These are phyloP conservation scores for Colletotrichum magnum DNA, from an alignment of 2,329 filamentous ascomycete species.

Conservation along the genomic window DNA sequence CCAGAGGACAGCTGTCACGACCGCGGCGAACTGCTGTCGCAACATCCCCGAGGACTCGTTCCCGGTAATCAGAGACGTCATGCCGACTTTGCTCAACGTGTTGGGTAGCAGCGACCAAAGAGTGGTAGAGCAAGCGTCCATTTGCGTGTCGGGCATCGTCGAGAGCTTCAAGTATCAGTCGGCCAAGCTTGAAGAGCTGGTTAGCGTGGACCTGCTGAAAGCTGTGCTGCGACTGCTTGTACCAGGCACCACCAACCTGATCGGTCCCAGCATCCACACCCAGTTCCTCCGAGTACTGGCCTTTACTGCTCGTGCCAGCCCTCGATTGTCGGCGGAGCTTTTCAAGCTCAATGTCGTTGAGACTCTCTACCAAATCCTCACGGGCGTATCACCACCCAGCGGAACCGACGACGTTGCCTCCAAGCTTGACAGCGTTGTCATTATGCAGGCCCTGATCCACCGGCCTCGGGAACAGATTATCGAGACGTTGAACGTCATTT, in stretches of 20 bases:
- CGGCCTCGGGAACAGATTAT: constrained; percentile 95
- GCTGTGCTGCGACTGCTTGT: constrained; percentile 89
- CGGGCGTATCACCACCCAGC: constrained; percentile 90
- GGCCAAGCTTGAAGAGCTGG: constrained; percentile 90
- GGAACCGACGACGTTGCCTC: constrained; percentile 83
- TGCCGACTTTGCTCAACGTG: constrained; percentile 94
- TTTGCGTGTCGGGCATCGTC: constrained; percentile 95
- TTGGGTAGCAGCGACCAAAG: constrained; percentile 93
- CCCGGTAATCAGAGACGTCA: constrained; percentile 90
- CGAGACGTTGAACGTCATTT: constrained; percentile 97
- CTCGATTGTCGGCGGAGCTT: constrained; percentile 87
- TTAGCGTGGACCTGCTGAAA: constrained; percentile 88
- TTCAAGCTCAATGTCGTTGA: constrained; percentile 98
- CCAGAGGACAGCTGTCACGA: constrained; percentile 95
- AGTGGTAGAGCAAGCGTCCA: constrained; percentile 95
- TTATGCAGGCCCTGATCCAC: constrained; percentile 98
- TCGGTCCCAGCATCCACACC: constrained; percentile 94
- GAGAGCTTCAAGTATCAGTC: constrained; percentile 96
- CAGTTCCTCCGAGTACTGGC: constrained; percentile 94
- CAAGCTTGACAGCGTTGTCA: constrained; percentile 95
- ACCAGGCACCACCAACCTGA: constrained; percentile 95
- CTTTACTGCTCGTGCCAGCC: constrained; percentile 91
- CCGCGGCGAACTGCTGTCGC: constrained; percentile 97
- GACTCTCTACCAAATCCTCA: constrained; percentile 96
- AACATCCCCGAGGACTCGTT: constrained; percentile 97